Base-by-base conservation (phyloP, 257 asterid genomes). In the Penstemon newberryi region DNA sequence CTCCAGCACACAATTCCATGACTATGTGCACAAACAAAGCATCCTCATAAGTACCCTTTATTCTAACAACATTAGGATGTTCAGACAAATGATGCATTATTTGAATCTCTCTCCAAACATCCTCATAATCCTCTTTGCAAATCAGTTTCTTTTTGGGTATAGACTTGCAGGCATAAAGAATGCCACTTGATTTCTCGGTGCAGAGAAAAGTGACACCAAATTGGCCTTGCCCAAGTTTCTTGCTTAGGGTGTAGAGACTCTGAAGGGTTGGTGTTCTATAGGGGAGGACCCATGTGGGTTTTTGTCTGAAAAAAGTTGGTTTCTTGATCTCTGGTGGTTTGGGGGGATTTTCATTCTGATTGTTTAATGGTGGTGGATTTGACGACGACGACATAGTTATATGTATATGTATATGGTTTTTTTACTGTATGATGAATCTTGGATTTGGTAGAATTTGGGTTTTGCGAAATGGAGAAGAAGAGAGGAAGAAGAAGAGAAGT, bases 31-130 rank as follows among this genome's bases (percentile, higher is more conserved):
- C 96, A 38, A 73, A 80, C 47, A 84, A 65, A 5, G 75, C 56
- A 51, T 89, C 93, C 78, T 89, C 96, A 58, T 82, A 86, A 7
- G 96, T 86, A 9, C 93, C 96, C 83, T 79, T 81, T 33, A 86
- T 83, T 71, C 91, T 73, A 10, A 89, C 96, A 40, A 89, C 94
- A 79, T 88, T 86, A 18, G 86, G 92, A 33, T 88, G 95, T 73
- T 85, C 89, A 5, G 89, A 83, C 60, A 85, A 56, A 49, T 85
- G 88, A 70, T 85, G 91, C 89, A 85, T 85, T 78, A 85, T 83
- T 85, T 82, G 85, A 76, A 85, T 85, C 89, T 85, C 91, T 49
- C 82, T 83, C 88, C 91, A 85, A 13, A 85, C 90, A 63, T 82
- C 88, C 52, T 82, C 90, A 45, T 76, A 85, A 71, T 85, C 88